Evolutionary conservation across 2,329 filamentous ascomycete genomes (phyloP), one percentile per base, ranked within the genome.

Genomic region (Claviceps humidiphila): DNA sequence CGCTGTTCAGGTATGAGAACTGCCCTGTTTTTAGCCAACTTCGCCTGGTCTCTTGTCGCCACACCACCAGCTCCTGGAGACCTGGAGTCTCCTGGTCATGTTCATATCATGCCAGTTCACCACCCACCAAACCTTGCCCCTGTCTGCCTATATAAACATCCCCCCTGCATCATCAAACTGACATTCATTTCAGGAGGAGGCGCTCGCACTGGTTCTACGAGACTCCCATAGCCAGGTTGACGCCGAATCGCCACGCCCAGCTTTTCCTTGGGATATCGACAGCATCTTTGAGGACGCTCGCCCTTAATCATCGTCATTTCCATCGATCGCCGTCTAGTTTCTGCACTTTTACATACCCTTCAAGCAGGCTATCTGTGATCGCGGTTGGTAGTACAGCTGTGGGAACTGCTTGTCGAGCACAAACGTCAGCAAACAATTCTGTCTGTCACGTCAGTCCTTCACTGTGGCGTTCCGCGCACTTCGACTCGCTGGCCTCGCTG

Each of bases 391-490:
- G 9, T 30, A 37, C 34, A 20, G 22, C 20, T 22, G 50, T 24
- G 49, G 8, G 34, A 45, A 34, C 17, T 20, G 30, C 34, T 34
- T 22, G 14, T 38, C 20, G 2, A 9, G 11, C 39, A 24, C 20
- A 40, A 17, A 26, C 49, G 26, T n/a, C 6, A 30, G 9, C 16
- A 45, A 51, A 40, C 2, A 37, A 24, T 44, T 20, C 20, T 30
- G n/a, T 26, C 16, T 14, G 5, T 6, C 16, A 20, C 44, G 8
- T 16, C 11, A 37, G 7, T 20, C 9, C 48, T 50, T 53, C 73
- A 78, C 50, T 55, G 69, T 80, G 76, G 77, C 77, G 67, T 78
- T 73, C 64, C 73, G 77, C 66, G 74, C 74, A 48, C 60, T 81
- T 56, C 72, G 76, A 64, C 68, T 73, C 54, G 69, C 71, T 58